These are phyloP conservation scores for Thielaviopsis ethacetica DNA, from an alignment of 2,329 filamentous ascomycete genomes.

Conservation along the genomic window DNA sequence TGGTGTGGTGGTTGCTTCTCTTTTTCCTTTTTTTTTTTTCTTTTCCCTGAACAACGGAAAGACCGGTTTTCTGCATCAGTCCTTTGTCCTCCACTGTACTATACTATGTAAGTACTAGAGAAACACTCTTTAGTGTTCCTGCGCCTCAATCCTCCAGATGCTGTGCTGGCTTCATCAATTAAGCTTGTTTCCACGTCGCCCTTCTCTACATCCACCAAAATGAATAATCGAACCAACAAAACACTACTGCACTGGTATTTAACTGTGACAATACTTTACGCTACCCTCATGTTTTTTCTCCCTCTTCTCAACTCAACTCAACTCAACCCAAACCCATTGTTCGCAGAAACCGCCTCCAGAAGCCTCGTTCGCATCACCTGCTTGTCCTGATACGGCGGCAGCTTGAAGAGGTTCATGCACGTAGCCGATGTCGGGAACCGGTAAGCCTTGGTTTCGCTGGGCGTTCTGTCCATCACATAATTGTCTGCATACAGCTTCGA, in stretches of 20 bases:
- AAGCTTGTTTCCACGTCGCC: not conserved
- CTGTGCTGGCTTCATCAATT: not conserved
- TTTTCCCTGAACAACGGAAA: not conserved
- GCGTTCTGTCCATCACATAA: slow-evolving; percentile 34
- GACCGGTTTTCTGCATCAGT: not conserved
- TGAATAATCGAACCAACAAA: too few species aligned
- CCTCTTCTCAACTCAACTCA: slow-evolving; percentile 35
- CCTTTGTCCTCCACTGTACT: not conserved
- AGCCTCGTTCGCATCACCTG: slow-evolving; percentile 58
- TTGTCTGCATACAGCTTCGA: slow-evolving; percentile 39
- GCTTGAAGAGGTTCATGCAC: slow-evolving; percentile 85
- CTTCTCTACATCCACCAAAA: not conserved
- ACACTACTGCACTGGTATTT: too few species aligned
- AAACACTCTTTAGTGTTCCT: not conserved
- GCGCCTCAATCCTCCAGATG: not conserved
- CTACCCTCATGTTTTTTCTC: not conserved
- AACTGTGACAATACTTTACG: not conserved
- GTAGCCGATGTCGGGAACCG: slow-evolving; percentile 86
- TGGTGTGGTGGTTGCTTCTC: not conserved
- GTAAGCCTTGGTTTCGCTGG: slow-evolving; percentile 36
- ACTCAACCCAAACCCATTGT: slow-evolving; percentile 80
- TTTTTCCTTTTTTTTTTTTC: too few species aligned
- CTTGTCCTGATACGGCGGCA: slow-evolving; percentile 63
- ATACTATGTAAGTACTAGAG: not conserved
- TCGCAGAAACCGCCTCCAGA: slow-evolving; percentile 75